Percentiles rank a stretch among this genome's conserved stretches.
Conservation (phyloP, 108 stramenopile species). For the Fragilaria crotonensis region DNA sequence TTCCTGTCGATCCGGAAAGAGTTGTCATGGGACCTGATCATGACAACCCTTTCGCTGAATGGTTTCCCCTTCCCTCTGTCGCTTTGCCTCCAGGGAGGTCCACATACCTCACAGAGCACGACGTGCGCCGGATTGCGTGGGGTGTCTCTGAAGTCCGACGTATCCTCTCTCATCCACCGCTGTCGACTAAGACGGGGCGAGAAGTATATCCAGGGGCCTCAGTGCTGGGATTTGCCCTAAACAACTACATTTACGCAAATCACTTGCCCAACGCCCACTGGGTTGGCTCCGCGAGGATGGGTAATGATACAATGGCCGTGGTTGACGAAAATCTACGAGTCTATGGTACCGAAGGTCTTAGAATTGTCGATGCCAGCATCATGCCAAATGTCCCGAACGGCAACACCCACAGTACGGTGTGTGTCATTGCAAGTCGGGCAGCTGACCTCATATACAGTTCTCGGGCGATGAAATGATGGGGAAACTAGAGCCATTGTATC, state of each 20-base stretch:
- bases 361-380: conserved; percentile 31
- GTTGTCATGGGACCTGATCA: background rate
- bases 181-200: background rate
- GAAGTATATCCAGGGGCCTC: conserved; percentile 13
- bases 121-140: conserved; percentile 8
- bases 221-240: background rate
- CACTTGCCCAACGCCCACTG: conserved; percentile 13
- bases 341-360: conserved; percentile 15
- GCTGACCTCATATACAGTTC: conserved; percentile 11
- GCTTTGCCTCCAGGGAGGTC: conserved; percentile 1
- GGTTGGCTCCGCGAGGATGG: conserved; percentile 18
- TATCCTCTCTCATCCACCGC: conserved; percentile 4
- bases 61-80: conserved; percentile 9
- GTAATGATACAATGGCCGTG: conserved; percentile 24
- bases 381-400: conserved; percentile 16
- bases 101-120: conserved; percentile 6
- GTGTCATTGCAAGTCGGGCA: conserved; percentile 16
- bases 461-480: no score
- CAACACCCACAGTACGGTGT: conserved; percentile 23
- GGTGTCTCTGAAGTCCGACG: conserved; percentile 9
- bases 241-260: conserved; percentile 1
- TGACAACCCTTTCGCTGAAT: background rate
- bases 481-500: background rate
- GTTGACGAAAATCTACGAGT: conserved; percentile 23
- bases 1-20: no score